Percentiles rank a stretch among this genome's conserved stretches.
Conservation (phyloP, 345 rosid species). For the Eucalyptus erythrocorys region DNA sequence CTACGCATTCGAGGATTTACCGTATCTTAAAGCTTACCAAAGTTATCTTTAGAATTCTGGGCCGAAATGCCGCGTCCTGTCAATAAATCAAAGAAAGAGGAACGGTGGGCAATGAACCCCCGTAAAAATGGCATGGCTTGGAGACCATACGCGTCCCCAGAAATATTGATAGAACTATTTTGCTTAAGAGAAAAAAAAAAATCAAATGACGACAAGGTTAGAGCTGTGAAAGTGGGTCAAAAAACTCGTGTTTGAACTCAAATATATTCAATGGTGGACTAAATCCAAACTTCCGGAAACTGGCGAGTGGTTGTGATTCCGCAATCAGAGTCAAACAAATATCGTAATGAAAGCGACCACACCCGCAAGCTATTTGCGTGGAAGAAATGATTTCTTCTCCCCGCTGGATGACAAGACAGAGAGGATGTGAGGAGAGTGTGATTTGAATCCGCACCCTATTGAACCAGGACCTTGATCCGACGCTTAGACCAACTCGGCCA, state of each 20-base stretch:
- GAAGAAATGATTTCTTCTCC: background rate
- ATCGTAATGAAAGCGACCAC: background rate
- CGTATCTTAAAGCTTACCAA: background rate
- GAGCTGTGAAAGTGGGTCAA: background rate
- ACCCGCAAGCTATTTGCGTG: background rate
- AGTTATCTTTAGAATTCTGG: background rate
- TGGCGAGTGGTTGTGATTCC: background rate
- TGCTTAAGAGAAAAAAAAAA: too few species aligned
- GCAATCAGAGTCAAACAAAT: background rate
- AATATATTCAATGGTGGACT: too few species aligned
- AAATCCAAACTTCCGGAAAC: background rate
- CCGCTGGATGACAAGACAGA: background rate
- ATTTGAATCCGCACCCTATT: background rate
- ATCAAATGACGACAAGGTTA: too few species aligned
- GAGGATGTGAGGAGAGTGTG: background rate
- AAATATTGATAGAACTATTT: too few species aligned
- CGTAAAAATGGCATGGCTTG: background rate
- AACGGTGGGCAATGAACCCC: background rate
- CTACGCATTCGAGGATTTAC: background rate
- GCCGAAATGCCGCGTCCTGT: background rate
- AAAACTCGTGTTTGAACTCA: too few species aligned
- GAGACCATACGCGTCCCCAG: background rate
- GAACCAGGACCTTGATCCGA: background rate
- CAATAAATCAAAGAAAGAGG: background rate
- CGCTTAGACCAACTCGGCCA: background rate